Evolutionary conservation across 805 yeast genomes (phyloP), one percentile per base, ranked within the genome.

Genomic region (Groenewaldozyma salmanticensis): DNA sequence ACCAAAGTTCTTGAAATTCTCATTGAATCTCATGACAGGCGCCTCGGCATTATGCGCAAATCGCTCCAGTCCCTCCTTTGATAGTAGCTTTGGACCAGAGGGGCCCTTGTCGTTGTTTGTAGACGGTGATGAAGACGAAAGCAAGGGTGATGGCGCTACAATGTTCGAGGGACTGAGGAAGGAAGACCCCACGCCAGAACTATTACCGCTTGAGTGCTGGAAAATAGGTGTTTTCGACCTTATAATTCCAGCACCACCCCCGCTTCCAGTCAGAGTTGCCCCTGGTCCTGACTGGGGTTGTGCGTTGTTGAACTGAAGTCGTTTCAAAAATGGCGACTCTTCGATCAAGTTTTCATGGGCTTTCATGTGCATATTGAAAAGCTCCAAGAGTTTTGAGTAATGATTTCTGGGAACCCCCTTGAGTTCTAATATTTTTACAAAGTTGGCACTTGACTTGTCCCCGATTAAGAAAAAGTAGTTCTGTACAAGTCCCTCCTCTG

Each of bases 381-480:
- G 45, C 44, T 69, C 74, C 39, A 63, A 44, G 38, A 58, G 68
- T 36, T 57, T 31, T 54, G 55, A 38, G 59, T 70, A 53, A 50
- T 68, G 59, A 49, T 71, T 39, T 35, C 62, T 50, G 4, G 54
- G 40, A 9, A 78, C 63, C 5, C 81, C 80, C 56, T 83, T 84
- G 44, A 83, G 65, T 18, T 67, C 71, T 40, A 85, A 62, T 2
- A 85, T 62, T 53, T 81, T 84, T 44, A 61, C 59, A 55, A 84
- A 83, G 54, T 85, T 85, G 7, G 60, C 58, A 21, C 73, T 61
- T 20, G 77, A 74, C 36, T 68, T 68, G 59, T 85, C 95, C 5
- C 79, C 79, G 39, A 85, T 68, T 11, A 81, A 62, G 42, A 69
- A 67, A 53, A 83, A 74, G 57, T 85, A 85, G 52, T 70, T 75